Evolutionary conservation across 2,329 filamentous ascomycete genomes (phyloP), one percentile per base, ranked within the genome.

Genomic region (Teratosphaeria gauchensis): DNA sequence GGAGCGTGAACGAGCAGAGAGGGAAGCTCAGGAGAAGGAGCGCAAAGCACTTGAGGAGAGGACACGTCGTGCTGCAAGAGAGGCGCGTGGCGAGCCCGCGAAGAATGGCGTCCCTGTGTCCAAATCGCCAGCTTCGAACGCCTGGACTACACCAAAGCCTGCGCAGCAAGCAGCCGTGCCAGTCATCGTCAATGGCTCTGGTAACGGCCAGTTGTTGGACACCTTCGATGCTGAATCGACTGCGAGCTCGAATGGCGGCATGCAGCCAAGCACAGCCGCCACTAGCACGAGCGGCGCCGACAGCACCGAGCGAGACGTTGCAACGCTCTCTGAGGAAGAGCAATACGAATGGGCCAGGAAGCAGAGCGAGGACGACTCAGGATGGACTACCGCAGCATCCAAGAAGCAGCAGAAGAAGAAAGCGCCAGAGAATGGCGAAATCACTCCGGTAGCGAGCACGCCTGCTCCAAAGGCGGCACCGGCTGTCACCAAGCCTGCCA

Each of bases 41-140:
- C 87, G 92, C 69, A 89, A 90, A 77, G 77, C 78, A 42, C 80
- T 89, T 61, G 79, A 89, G 68, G 91, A 96, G 78, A 86, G 88
- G 72, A 92, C 96, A 78, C 84, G 90, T 64, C 88, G 91, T 62
- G 81, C 82, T 61, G 91, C 91, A 58, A 85, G 92, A 64, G 83
- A 91, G 71, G 84, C 89, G 55, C 90, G 95, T 73, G 91, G 91
- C 61, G 84, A 89, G 65, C 80, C 89, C 52, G 88, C 90, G 58
- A 90, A 90, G 79, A 92, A 94, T 66, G 91, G 92, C 62, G 72
- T 82, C 35, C 74, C 76, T 53, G 72, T 75, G 53, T 73, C 78
- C 28, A 74, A 77, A 59, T 71, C 77, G 58, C 77, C 78, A n/a
- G 67, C 75, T 46, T 73, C 72, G 53, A 85, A 81, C 71, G 78